Base-by-base conservation (phyloP, 2,329 filamentous ascomycete species). In the Colletotrichum simmondsii region DNA sequence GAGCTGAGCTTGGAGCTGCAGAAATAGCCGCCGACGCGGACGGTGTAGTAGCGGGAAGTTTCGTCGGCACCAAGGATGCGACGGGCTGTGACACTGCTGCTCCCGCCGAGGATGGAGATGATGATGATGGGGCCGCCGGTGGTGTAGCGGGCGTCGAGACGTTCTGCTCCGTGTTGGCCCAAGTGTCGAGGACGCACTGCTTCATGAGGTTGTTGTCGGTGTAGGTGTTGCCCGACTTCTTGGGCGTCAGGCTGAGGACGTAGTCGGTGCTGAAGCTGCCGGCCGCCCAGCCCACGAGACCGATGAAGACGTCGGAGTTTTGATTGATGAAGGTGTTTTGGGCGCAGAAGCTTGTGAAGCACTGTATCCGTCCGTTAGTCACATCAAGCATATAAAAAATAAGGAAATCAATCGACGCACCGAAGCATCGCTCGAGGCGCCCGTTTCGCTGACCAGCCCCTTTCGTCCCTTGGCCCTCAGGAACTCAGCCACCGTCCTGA, bases 401-500 rank as follows among this genome's bases (percentile, higher is more conserved):
- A 7, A n/a, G 32, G 7, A 22, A 46, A 52, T 4, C 65, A 28
- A 24, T 24, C 49, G 24, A 76, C 83, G 75, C 78, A 85, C 84
- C 54, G 84, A 81, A 4, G 78, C 72, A 64, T 83, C 82, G 75
- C 80, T 81, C 2, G 84, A 86, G 0, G 85, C 87, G 6, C 89
- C 88, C 2, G 86, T 87, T 79, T 91, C 89, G 19, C 84, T 88
- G 22, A 90, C 78, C 11, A 91, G 78, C 4, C 85, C 89, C 75
- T 85, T 81, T 5, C 89, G 80, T 5, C 86, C 85, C 63, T 86
- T 85, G 24, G 80, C 75, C 63, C 87, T 80, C 65, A 91, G 74
- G 75, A 84, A 90, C 3, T 80, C 79, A 0, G 87, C 86, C 1
- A 90, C 79, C 0, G 81, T 81, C 24, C 79, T 78, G 77, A 91